Base-by-base conservation (phyloP, 2,329 filamentous ascomycete genomes). In the Kalaharituber pfeilii region DNA sequence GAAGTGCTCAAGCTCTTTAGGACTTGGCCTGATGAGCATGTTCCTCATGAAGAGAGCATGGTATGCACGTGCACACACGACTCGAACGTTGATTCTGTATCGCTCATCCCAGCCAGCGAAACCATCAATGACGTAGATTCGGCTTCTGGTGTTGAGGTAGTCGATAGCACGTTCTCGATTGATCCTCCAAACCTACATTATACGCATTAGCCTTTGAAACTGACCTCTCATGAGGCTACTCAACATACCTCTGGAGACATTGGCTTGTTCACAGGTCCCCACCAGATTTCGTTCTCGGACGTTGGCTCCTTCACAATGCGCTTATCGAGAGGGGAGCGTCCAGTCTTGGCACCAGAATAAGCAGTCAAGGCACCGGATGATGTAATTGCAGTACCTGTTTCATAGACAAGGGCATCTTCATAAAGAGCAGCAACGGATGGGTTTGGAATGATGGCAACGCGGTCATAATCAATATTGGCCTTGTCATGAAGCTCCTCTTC, bases 1-100 rank as follows among this genome's bases (percentile, higher is more conserved):
- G 80, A 98, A 98, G 73, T 86, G 80, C 75, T 94, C 84, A 53
- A 98, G 82, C 76, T 98, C 88, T 72, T 93, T 85, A 60, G 79
- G 79, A 52, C 81, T 76, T 60, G 91, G 91, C 65, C 91, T 84
- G 75, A 98, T 98, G 68, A 98, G 84, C 91, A 98, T 98, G 78
- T 98, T 98, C 69, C 88, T 86, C 91, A 98, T 98, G 81, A 98
- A 98, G 62, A 98, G 80, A 59, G 91, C 91, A 78, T 98, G 91
- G 78, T 98, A 98, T 71, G 91, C 91, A 69, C 91, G 88, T 63
- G 91, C 91, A 74, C 91, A 98, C 68, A 98, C 88, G 62, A 98
- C 89, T 67, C 91, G 88, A 66, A 98, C 91, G 66, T 82, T 85
- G 74, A 98, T 96, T 63, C 88, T 80, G 77, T 98, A 98, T 71